Percentiles rank a stretch among this genome's conserved stretches.
These are phyloP conservation scores for Penicillium nucicola DNA, from an alignment of 495 filamentous ascomycete genomes.

Conservation along the genomic window DNA sequence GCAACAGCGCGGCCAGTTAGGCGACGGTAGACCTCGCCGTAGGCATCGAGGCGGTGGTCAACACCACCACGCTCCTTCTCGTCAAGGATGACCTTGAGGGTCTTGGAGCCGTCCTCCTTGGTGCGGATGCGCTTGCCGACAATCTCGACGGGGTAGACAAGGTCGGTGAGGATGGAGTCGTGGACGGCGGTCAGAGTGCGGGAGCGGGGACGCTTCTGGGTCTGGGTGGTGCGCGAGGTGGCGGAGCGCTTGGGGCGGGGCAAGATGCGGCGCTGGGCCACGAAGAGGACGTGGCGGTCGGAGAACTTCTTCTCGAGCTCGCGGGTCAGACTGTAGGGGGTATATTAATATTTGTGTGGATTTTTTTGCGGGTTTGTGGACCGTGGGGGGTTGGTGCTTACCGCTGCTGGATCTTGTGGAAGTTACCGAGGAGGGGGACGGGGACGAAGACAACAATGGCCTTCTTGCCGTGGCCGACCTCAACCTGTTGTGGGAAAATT, in stretches of 20 bases:
- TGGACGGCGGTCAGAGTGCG: constrained; percentile 97
- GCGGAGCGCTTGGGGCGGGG: constrained; percentile 94
- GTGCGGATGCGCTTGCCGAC: constrained; percentile 96
- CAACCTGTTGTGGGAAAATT: constrained; percentile 63
- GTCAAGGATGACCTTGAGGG: constrained; percentile 95
- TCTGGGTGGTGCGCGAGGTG: constrained; percentile 88
- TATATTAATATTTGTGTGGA: constrained; percentile 4
- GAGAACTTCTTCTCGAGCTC: constrained; percentile 99
- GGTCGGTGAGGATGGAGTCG: constrained; percentile 91
- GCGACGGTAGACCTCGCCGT: constrained; percentile 96
- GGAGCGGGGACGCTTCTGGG: constrained; percentile 96
- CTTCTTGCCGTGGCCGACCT: constrained; percentile 99
- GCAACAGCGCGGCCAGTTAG: constrained; percentile 89
- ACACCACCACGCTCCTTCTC: constrained; percentile 99
- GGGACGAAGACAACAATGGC: constrained; percentile 99
- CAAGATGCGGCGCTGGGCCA: constrained; percentile 97
- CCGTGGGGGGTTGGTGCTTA: constrained; percentile 45
- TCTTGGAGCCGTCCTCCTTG: constrained; percentile 95
- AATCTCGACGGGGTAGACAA: constrained; percentile 99
- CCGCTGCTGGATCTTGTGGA: constrained; percentile 99
- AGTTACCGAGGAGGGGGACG: constrained; percentile 89
- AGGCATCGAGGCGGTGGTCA: constrained; percentile 98
- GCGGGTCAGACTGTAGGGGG: constrained; percentile 75
- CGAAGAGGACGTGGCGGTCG: constrained; percentile 98
- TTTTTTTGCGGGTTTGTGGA: not conserved